Conservation (phyloP, 2,329 filamentous ascomycete genomes). For the Chaetomium sp. region DNA sequence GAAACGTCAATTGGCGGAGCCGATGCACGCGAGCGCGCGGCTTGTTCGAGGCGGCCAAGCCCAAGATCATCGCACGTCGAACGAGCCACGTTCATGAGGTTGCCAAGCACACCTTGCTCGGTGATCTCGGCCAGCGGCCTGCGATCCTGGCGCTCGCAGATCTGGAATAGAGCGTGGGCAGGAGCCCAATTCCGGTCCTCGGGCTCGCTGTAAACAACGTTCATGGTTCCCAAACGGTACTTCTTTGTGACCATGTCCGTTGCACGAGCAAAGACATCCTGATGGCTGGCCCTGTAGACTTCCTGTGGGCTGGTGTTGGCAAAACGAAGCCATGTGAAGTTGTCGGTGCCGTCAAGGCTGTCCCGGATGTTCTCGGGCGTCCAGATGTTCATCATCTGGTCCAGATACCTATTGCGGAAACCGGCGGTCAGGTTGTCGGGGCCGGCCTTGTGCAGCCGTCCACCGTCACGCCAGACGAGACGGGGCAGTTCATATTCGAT, state of each 20-base stretch:
- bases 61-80: slow-evolving; percentile 68
- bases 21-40: slow-evolving; percentile 73
- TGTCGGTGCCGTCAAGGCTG: slow-evolving; percentile 61
- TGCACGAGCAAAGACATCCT: slow-evolving; percentile 73
- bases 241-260: slow-evolving; percentile 58
- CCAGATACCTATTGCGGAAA: slow-evolving; percentile 75
- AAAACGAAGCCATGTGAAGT: slow-evolving; percentile 91
- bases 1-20: slow-evolving; percentile 84
- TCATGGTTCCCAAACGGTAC: slow-evolving; percentile 66
- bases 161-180: slow-evolving; percentile 77
- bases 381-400: slow-evolving; percentile 89
- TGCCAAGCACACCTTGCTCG: slow-evolving; percentile 69
- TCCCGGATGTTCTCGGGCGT: slow-evolving; percentile 73
- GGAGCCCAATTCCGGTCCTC: slow-evolving; percentile 66
- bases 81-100: slow-evolving; percentile 77
- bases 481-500: slow-evolving; percentile 84
- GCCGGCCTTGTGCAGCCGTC: slow-evolving; percentile 73
- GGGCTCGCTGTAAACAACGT: slow-evolving; percentile 69
- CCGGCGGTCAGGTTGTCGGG: slow-evolving; percentile 74
- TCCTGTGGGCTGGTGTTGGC: slow-evolving; percentile 75
- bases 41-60: slow-evolving; percentile 77
- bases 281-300: slow-evolving; percentile 67
- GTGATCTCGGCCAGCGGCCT: slow-evolving; percentile 70
- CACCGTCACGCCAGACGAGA: slow-evolving; percentile 78
- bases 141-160: slow-evolving; percentile 69